Conservation (phyloP, 225 moss, liverwort and hornwort genomes). For the Sphagnum contortum region DNA sequence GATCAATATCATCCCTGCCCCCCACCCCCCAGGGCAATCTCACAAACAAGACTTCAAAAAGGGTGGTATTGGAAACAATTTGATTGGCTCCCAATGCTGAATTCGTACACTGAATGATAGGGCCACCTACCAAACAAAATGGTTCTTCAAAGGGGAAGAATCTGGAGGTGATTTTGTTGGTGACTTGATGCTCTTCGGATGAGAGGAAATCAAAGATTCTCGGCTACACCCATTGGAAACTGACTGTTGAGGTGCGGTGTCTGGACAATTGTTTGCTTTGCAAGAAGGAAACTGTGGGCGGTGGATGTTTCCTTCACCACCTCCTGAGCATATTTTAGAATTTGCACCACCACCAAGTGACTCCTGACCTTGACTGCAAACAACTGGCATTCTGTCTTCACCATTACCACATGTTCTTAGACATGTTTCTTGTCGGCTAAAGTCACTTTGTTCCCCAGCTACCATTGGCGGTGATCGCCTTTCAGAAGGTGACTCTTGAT, state of each 20-base stretch:
- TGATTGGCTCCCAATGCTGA: too few species aligned
- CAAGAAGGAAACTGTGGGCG: slow-evolving; percentile 12
- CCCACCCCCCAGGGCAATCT: too few species aligned
- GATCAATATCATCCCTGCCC: too few species aligned
- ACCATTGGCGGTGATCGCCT: slow-evolving; percentile 21
- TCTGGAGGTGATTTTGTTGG: slow-evolving; percentile 23
- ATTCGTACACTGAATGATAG: too few species aligned
- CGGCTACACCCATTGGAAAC: slow-evolving; percentile 19
- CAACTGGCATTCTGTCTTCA: slow-evolving; percentile 3
- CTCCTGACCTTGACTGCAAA: slow-evolving; percentile 5
- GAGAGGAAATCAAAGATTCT: slow-evolving; percentile 25
- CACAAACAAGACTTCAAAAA: too few species aligned
- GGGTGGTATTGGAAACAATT: too few species aligned
- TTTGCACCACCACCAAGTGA: slow-evolving; percentile 9
- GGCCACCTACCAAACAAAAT: slow-evolving; percentile 8
- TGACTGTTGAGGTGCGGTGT: slow-evolving; percentile 17
- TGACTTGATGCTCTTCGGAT: slow-evolving; percentile 2
- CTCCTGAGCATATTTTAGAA: too few species aligned
- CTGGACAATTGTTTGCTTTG: slow-evolving; percentile 11
- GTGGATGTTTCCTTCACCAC: not conserved
- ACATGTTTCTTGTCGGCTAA: slow-evolving; percentile 1
- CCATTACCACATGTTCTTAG: not conserved
- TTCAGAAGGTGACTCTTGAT: slow-evolving; percentile 27
- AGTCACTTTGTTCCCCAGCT: slow-evolving; percentile 17
- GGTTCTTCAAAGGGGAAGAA: slow-evolving; percentile 23